Conservation (phyloP, 1,284 basidiomycete species). For the Irpex rosettiformis region DNA sequence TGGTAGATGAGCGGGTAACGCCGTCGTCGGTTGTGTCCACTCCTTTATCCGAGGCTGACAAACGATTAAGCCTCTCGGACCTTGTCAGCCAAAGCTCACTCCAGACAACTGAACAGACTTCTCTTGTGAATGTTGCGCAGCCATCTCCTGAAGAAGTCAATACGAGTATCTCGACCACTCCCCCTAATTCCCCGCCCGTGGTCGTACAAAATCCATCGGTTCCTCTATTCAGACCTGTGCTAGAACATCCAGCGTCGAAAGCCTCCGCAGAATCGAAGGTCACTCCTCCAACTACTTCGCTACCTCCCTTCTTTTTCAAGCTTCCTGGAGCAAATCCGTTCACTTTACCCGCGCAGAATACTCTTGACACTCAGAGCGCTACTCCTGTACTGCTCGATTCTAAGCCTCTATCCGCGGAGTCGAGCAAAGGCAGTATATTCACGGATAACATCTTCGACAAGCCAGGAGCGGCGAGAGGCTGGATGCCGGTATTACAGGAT, state of each 20-base stretch:
- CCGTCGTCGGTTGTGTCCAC: too few relatives aligned
- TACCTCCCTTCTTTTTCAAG: constrained; percentile 23
- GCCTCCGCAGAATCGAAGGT: constrained; percentile 6
- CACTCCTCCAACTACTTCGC: constrained; percentile 1
- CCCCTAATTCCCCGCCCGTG: constrained; percentile 52
- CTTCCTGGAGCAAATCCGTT: constrained; percentile 30
- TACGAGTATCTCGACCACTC: constrained; percentile 50
- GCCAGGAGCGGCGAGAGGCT: constrained; percentile 40
- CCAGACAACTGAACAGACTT: constrained; percentile 4
- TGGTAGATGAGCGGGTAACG: neutral
- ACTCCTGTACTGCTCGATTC: constrained; percentile 26
- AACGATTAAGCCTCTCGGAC: constrained; percentile 55
- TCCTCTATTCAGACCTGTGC: constrained; percentile 38
- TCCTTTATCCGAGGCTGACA: constrained; percentile 22
- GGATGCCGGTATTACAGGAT: constrained; percentile 44
- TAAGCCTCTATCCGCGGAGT: constrained; percentile 36
- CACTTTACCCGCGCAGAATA: constrained; percentile 39
- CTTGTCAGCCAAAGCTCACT: constrained; percentile 30
- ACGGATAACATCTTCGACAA: constrained; percentile 51
- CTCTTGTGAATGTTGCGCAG: neutral
- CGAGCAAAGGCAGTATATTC: constrained; percentile 47
- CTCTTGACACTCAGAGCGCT: constrained; percentile 40
- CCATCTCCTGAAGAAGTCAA: constrained; percentile 15
- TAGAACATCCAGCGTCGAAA: constrained; percentile 43
- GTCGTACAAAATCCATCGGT: constrained; percentile 19